Conservation (phyloP, 441 rosid genomes). For the Mallotus repandus region DNA sequence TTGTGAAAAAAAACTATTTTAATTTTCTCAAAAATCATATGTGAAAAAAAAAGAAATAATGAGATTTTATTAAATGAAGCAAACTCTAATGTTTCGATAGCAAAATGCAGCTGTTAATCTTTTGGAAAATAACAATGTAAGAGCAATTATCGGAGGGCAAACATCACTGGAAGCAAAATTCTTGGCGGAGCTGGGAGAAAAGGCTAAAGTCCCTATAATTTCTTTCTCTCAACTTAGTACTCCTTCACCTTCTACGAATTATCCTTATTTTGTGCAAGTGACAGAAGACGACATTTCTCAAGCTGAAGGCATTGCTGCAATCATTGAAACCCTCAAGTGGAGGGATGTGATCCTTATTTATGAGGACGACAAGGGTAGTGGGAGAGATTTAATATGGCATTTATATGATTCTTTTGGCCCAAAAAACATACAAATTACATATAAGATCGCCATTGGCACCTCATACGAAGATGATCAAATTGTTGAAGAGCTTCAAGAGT, state of each 20-base stretch:
- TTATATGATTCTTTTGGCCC: neutral
- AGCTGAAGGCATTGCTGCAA: slow-evolving; percentile 29
- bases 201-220: slow-evolving; percentile 33
- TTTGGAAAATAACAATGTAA: slow-evolving; percentile 18
- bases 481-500: slow-evolving; percentile 19
- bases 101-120: slow-evolving; percentile 9
- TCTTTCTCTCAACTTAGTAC: slow-evolving; percentile 24
- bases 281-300: slow-evolving; percentile 30
- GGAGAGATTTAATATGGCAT: slow-evolving; percentile 27
- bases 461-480: slow-evolving; percentile 24
- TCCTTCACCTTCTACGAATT: slow-evolving; percentile 20
- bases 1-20: too few relatives aligned
- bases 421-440: slow-evolving; percentile 1
- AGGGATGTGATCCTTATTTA: slow-evolving; percentile 28
- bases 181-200: slow-evolving; percentile 34
- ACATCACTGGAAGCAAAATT: slow-evolving; percentile 28
- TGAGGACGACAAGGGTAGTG: slow-evolving; percentile 25
- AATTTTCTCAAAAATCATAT: too few relatives aligned
- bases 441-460: slow-evolving; percentile 22
- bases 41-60: too few relatives aligned
- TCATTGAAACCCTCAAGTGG: slow-evolving; percentile 32
- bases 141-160: slow-evolving; percentile 34
- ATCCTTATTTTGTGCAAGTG: slow-evolving; percentile 34
- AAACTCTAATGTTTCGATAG: too few relatives aligned
- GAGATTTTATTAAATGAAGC: too few relatives aligned